These are phyloP conservation scores for Yarrowia sp. DNA, from an alignment of 805 yeast species.

Conservation along the genomic window DNA sequence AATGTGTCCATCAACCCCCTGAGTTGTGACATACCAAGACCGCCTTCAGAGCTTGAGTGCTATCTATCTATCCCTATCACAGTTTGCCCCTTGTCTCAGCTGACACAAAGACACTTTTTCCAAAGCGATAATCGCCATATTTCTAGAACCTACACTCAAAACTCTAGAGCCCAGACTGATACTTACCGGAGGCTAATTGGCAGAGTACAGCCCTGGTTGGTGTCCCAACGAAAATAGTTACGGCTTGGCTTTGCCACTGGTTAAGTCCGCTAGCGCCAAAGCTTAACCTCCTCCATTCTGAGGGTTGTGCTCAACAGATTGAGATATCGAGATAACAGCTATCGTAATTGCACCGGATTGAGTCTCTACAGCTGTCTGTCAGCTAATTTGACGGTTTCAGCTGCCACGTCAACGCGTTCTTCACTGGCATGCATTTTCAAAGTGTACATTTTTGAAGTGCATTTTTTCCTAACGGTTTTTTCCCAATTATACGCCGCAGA, in stretches of 20 bases:
- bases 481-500: neutral
- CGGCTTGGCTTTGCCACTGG: neutral
- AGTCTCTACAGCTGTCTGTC: too few relatives aligned
- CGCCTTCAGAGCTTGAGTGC: too few relatives aligned
- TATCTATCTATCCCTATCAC: neutral
- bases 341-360: too few relatives aligned
- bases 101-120: neutral
- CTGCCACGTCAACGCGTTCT: too few relatives aligned
- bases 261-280: neutral
- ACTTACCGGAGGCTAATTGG: neutral
- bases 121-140: neutral
- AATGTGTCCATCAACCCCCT: too few relatives aligned
- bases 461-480: neutral
- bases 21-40: too few relatives aligned
- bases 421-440: too few relatives aligned
- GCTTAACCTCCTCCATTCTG: too few relatives aligned
- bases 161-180: neutral
- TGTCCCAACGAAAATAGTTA: neutral
- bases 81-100: conserved; percentile 6
- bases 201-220: neutral
- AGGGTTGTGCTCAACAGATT: too few relatives aligned
- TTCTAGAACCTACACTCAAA: neutral
- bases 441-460: neutral
- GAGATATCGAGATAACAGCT: neutral
- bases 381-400: too few relatives aligned